Evolutionary conservation across 768 basidiomycete species (phyloP).

Genomic region (Trametes coccinea): DNA sequence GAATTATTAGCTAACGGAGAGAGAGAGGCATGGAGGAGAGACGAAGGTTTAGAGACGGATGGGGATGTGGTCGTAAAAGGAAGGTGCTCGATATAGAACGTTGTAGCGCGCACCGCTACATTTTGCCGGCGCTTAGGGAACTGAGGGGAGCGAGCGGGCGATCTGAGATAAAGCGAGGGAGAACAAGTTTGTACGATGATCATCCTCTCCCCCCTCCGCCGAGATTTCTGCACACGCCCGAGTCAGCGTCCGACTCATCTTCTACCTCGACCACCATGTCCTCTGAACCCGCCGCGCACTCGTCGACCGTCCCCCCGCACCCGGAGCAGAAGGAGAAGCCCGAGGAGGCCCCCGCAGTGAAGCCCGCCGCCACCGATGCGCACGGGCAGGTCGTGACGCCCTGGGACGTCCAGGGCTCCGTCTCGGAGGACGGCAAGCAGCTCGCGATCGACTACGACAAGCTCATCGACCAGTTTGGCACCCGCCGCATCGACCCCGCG

Average conservation of each 20-base stretch:
- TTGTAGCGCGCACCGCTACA: background rate
- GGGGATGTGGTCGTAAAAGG: background rate
- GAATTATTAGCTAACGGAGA: no score
- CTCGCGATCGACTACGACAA: conserved; percentile 97
- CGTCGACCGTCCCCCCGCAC: conserved; percentile 14
- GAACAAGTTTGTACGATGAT: conserved; percentile 2
- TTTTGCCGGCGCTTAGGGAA: background rate
- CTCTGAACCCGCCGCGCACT: background rate
- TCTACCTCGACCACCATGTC: conserved; percentile 13
- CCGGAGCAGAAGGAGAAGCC: conserved; percentile 8
- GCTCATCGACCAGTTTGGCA: conserved; percentile 91
- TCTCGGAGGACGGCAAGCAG: conserved; percentile 86
- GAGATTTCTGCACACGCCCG: conserved; percentile 4
- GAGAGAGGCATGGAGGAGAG: no score
- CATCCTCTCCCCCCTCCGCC: conserved; percentile 3
- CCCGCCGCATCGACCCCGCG: conserved; percentile 71
- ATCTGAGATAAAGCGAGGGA: conserved; percentile 15
- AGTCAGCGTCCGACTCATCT: conserved; percentile 8
- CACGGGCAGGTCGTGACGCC: conserved; percentile 88
- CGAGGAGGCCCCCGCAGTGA: conserved; percentile 28
- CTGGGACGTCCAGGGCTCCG: conserved; percentile 95
- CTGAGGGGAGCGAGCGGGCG: background rate
- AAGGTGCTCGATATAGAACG: background rate
- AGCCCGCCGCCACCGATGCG: conserved; percentile 32
- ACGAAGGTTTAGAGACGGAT: no score